These are phyloP conservation scores for Cercophora samala DNA, from an alignment of 495 filamentous ascomycete genomes.

Conservation along the genomic window DNA sequence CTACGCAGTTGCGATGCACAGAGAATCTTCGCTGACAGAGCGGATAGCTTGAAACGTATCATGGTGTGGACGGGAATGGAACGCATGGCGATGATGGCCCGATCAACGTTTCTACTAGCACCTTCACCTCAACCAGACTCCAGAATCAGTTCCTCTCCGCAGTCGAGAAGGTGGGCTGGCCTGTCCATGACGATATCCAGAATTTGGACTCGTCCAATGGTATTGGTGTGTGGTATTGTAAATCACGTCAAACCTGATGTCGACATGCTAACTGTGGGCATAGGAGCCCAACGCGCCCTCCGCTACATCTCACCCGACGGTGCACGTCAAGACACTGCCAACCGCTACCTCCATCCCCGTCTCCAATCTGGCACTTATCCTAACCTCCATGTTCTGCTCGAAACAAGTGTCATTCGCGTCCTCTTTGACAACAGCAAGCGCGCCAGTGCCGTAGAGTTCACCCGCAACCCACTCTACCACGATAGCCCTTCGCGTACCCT, in stretches of 20 bases:
- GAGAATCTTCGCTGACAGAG: neutral
- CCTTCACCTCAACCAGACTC: constrained; percentile 26
- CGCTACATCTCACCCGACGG: constrained; percentile 41
- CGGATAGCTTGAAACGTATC: constrained; percentile 48
- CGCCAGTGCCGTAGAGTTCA: constrained; percentile 46
- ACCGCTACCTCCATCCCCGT: constrained; percentile 45
- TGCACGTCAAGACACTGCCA: constrained; percentile 45
- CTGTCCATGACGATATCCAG: constrained; percentile 43
- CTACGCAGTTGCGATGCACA: too few species aligned
- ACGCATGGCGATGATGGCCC: constrained; percentile 50
- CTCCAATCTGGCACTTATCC: constrained; percentile 41
- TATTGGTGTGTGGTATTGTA: neutral
- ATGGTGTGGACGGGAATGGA: constrained; percentile 28
- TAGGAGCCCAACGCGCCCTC: constrained; percentile 30
- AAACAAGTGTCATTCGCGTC: constrained; percentile 48
- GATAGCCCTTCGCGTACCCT: constrained; percentile 15
- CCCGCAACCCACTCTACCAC: constrained; percentile 31
- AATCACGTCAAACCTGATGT: neutral
- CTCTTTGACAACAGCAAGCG: constrained; percentile 45
- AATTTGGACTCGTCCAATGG: constrained; percentile 28
- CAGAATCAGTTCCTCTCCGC: constrained; percentile 48
- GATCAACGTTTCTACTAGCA: constrained; percentile 46
- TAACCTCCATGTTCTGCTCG: constrained; percentile 51
- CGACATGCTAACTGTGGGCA: neutral
- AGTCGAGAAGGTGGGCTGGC: constrained; percentile 41